Percentiles rank a stretch among this genome's conserved stretches.
Evolutionary conservation across 1,139 yeast genomes (phyloP).

Genomic region (Suhomyces atakaporum): DNA sequence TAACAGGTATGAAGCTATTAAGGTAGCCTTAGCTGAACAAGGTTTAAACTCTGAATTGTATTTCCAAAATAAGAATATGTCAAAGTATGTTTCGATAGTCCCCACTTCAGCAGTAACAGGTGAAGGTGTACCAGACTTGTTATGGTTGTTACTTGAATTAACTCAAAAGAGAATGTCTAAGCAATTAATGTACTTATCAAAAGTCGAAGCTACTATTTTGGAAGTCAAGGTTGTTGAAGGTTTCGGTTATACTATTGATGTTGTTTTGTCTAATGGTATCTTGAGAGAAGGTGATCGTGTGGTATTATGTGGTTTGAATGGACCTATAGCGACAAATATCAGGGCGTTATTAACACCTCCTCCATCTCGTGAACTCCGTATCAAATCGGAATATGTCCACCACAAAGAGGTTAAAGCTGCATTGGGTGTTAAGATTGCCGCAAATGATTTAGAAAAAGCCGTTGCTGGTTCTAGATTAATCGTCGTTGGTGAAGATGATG

Average conservation of each 20-base stretch:
- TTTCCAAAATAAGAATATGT: constrained; percentile 89
- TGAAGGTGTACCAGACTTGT: constrained; percentile 98
- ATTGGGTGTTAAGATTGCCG: constrained; percentile 97
- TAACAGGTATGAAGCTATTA: constrained; percentile 80
- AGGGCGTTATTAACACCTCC: constrained; percentile 97
- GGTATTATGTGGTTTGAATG: constrained; percentile 96
- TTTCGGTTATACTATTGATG: constrained; percentile 98
- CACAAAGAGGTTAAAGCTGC: constrained; percentile 99
- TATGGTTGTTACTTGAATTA: constrained; percentile 91
- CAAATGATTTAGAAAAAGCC: constrained; percentile 95
- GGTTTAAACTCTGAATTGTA: constrained; percentile 97
- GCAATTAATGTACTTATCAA: constrained; percentile 93
- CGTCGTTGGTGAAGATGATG: constrained; percentile 96
- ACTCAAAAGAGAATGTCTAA: constrained; percentile 99
- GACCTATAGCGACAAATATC: constrained; percentile 97
- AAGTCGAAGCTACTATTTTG: constrained; percentile 91
- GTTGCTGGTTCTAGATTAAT: constrained; percentile 97
- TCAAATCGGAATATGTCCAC: constrained; percentile 92
- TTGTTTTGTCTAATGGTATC: constrained; percentile 92
- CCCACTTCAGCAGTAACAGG: constrained; percentile 99
- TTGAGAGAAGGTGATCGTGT: constrained; percentile 93
- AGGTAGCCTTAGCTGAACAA: constrained; percentile 93
- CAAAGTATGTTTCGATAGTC: constrained; percentile 92
- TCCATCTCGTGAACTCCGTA: constrained; percentile 92
- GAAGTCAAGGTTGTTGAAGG: constrained; percentile 99